Base-by-base conservation (phyloP, 2,329 filamentous ascomycete genomes). In the Chalara sp. region DNA sequence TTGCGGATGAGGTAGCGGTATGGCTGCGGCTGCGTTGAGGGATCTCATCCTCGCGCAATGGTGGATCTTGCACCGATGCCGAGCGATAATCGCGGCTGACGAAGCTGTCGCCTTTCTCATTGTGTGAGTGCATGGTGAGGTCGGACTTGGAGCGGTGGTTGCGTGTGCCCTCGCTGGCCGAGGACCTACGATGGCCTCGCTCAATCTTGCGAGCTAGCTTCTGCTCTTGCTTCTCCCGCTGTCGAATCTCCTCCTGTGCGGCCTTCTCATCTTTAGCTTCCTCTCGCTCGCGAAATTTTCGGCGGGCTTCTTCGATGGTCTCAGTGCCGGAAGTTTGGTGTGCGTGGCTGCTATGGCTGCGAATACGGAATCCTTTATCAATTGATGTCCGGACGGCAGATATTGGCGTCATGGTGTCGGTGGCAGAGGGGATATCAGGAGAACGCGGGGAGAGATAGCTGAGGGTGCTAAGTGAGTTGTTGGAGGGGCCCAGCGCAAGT, bases 241-340 rank as follows among this genome's bases (percentile, higher is more conserved):
- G 80, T 55, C 72, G 73, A 51, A 77, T 72, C 68, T 81, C 74
- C 57, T 82, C 78, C 10, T 76, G 75, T 12, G 76, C 79, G 46
- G 79, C 79, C 61, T 82, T 83, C 61, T 83, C 80, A 35, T 83
- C 76, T 66, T 84, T 84, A 48, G 70, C 70, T 12, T 72, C 72
- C 64, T 85, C 80, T 62, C 78, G 80, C 61, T 81, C 76, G 61
- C 82, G 75, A 55, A 84, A 84, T 60, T 79, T 81, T 58, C 78
- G 78, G 48, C 81, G 79, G 4, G 80, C 81, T 59, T 78, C 76
- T 43, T 78, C 75, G 33, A 85, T 76, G 41, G 80, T 76, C 54
- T 82, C 79, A 47, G 75, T 70, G n/a, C n/a, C n/a, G n/a, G 35
- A 37, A 31, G 78, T 76, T 1, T 72, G 71, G 10, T 69, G 72